Conservation (phyloP, 106 monocot species). For the Dioscorea alata region DNA sequence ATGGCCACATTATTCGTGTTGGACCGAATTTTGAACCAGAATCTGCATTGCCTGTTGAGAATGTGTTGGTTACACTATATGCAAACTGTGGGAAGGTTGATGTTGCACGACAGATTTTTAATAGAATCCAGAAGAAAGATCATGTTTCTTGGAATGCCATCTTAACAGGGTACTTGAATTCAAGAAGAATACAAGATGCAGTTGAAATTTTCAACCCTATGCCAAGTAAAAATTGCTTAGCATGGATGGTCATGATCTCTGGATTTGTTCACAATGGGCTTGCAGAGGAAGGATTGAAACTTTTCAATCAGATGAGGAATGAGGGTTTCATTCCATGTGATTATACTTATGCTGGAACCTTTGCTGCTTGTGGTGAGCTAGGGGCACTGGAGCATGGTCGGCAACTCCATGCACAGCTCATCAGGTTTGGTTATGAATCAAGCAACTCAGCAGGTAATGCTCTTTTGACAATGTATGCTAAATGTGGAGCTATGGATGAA, state of each 20-base stretch:
- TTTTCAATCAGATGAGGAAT: constrained; percentile 57
- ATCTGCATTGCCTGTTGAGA: constrained; percentile 50
- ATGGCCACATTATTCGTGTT: constrained; percentile 53
- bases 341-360: constrained; percentile 58
- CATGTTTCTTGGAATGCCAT: constrained; percentile 92
- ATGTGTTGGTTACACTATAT: constrained; percentile 75
- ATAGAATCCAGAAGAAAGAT: constrained; percentile 55
- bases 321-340: constrained; percentile 65
- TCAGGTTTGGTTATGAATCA: constrained; percentile 58
- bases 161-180: constrained; percentile 61
- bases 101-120: constrained; percentile 52
- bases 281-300: constrained; percentile 61
- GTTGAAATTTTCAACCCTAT: constrained; percentile 40
- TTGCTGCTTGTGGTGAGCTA: constrained; percentile 67
- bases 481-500: constrained; percentile 49
- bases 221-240: constrained; percentile 52
- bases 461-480: constrained; percentile 72
- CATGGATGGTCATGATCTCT: constrained; percentile 88
- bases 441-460: constrained; percentile 72
- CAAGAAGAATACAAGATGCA: constrained; percentile 38
- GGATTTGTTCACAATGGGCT: constrained; percentile 66
- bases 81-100: constrained; percentile 45
- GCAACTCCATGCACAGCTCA: constrained; percentile 65
- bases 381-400: constrained; percentile 62
- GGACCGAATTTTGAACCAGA: constrained; percentile 39